Percentiles rank a stretch among this genome's conserved stretches.
Evolutionary conservation across 805 yeast species (phyloP).

Genomic region (Candida khao-thaluensis): DNA sequence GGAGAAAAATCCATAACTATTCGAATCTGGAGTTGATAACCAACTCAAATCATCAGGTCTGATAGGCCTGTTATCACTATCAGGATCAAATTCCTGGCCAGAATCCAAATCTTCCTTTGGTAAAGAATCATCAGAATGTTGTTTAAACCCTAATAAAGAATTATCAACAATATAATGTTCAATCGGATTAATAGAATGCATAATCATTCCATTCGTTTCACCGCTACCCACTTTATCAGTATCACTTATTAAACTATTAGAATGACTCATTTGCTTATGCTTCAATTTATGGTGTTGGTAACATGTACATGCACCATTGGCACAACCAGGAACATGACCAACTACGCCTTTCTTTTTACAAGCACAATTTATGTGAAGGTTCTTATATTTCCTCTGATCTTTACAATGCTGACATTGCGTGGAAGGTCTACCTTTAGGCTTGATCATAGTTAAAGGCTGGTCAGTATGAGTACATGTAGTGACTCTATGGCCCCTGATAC

Average conservation of each 20-base stretch:
- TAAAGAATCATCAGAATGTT: constrained; percentile 5
- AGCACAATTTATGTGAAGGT: constrained; percentile 66
- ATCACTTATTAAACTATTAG: not conserved
- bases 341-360: constrained; percentile 58
- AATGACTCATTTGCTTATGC: constrained; percentile 3
- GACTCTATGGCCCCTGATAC: constrained; percentile 95
- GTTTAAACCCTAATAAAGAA: constrained; percentile 2
- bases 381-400: constrained; percentile 64
- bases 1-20: constrained; percentile 4
- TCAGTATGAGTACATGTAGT: constrained; percentile 92
- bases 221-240: constrained; percentile 5
- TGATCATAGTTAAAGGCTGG: constrained; percentile 86
- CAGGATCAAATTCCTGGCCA: not conserved
- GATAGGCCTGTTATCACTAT: not conserved
- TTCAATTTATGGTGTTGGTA: constrained; percentile 19
- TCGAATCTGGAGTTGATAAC: constrained; percentile 1
- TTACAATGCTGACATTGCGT: constrained; percentile 88
- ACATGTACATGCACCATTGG: constrained; percentile 39
- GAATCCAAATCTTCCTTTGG: not conserved
- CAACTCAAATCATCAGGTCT: not conserved
- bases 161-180: constrained; percentile 7
- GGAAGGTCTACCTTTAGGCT: constrained; percentile 95
- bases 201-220: constrained; percentile 12
- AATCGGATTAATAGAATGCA: constrained; percentile 6
- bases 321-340: constrained; percentile 37